phyloP scores from a whole-genome alignment of 805 yeast genomes.

The Metschnikowia dekortorum region DNA sequence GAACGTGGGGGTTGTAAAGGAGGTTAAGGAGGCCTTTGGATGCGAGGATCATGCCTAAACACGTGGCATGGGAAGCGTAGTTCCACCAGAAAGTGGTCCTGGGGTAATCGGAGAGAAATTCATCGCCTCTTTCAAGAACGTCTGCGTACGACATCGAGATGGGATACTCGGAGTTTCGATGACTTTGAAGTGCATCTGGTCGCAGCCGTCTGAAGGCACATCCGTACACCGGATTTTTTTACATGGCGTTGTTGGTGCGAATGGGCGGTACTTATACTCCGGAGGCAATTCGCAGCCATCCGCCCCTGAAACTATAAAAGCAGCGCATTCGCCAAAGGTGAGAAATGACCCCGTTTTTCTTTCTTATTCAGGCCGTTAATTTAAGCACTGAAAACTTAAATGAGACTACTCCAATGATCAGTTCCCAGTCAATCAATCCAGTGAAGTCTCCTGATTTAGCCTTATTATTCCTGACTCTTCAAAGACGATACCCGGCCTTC shows the following conservation, averaged over 20 bases:
- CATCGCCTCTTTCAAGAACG: slow-evolving; percentile 70
- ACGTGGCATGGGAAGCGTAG: slow-evolving; percentile 60
- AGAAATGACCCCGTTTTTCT: no score
- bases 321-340: no score
- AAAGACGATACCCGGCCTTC: no score
- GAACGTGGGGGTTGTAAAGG: slow-evolving; percentile 60
- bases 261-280: not conserved
- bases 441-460: no score
- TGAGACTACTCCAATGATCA: no score
- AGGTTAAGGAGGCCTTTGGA: slow-evolving; percentile 59
- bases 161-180: not conserved
- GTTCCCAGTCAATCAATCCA: no score
- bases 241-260: not conserved
- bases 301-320: not conserved
- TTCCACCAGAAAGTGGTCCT: slow-evolving; percentile 60
- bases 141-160: slow-evolving; percentile 59
- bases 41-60: slow-evolving; percentile 58
- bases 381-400: no score
- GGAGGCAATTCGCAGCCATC: not conserved
- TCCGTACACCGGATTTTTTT: not conserved
- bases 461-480: no score
- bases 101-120: slow-evolving; percentile 61
- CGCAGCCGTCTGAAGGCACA: slow-evolving; percentile 1
- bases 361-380: no score
- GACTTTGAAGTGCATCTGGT: not conserved